These are phyloP conservation scores for Ustilago xerochloae DNA, from an alignment of 1,284 basidiomycete genomes.

Conservation along the genomic window DNA sequence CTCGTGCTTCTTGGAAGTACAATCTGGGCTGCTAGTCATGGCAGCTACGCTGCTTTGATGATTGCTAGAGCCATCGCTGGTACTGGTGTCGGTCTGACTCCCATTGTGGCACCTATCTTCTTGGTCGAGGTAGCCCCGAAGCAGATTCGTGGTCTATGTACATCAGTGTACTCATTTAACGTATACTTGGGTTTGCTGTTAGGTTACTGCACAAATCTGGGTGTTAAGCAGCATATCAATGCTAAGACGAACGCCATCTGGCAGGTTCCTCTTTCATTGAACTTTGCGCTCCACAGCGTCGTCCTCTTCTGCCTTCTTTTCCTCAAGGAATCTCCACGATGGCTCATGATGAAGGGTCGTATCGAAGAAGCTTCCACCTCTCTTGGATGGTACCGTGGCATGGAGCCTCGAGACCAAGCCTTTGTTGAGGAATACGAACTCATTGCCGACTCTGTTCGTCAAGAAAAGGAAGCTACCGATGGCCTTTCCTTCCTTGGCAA, in stretches of 20 bases:
- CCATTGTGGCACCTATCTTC: constrained; percentile 44
- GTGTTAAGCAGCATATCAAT: constrained; percentile 28
- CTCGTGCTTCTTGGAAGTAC: constrained; percentile 37
- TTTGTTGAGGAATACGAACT: constrained; percentile 45
- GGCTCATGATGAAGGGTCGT: constrained; percentile 78
- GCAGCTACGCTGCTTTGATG: constrained; percentile 39
- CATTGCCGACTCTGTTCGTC: constrained; percentile 36
- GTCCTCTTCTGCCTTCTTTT: constrained; percentile 70
- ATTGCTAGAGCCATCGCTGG: constrained; percentile 33
- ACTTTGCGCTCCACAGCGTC: constrained; percentile 59
- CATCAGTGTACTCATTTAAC: constrained; percentile 42
- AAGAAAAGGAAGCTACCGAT: constrained; percentile 37
- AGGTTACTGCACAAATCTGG: constrained; percentile 33
- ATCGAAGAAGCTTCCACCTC: constrained; percentile 74
- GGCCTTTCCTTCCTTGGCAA: constrained; percentile 34
- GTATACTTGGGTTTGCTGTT: constrained; percentile 35
- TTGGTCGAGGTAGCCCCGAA: constrained; percentile 38
- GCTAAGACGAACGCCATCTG: constrained; percentile 26
- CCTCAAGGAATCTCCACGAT: constrained; percentile 82
- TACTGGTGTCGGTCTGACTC: constrained; percentile 37
- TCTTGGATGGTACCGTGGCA: constrained; percentile 69
- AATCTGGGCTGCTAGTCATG: constrained; percentile 33
- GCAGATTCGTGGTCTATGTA: constrained; percentile 52
- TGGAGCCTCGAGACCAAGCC: constrained; percentile 31
- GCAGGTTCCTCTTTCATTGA: constrained; percentile 37